Percentiles rank a stretch among this genome's conserved stretches.
phyloP scores from a whole-genome alignment of 768 basidiomycete genomes.

The Coprinellus aureogranulatus region DNA sequence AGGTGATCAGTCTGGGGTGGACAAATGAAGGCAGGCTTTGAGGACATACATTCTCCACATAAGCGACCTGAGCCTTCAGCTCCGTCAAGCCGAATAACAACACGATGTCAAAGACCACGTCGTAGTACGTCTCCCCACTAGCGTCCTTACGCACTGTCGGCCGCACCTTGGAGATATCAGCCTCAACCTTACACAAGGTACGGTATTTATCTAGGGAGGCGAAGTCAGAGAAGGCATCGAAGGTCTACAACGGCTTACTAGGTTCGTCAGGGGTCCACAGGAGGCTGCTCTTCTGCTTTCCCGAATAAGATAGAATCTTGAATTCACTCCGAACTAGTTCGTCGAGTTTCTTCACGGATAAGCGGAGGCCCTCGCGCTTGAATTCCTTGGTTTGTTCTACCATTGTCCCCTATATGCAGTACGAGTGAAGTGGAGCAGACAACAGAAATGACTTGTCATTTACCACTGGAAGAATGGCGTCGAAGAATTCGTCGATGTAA shows the following conservation, averaged over 20 bases:
- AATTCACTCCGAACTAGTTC: background rate
- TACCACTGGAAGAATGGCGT: background rate
- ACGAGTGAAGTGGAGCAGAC: too few species aligned
- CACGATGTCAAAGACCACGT: constrained; percentile 39
- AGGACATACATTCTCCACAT: constrained; percentile 44
- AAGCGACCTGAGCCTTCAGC: constrained; percentile 49
- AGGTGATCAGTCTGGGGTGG: too few species aligned
- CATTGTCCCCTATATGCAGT: too few species aligned
- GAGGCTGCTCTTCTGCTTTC: background rate
- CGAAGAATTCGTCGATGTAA: background rate
- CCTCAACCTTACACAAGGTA: background rate
- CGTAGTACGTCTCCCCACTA: constrained; percentile 22
- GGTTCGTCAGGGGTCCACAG: background rate
- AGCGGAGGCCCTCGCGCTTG: background rate
- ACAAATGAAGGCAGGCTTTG: background rate
- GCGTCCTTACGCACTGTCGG: background rate
- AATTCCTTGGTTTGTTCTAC: too few species aligned
- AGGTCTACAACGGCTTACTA: background rate
- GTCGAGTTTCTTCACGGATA: too few species aligned
- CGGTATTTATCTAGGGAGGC: background rate
- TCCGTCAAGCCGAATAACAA: constrained; percentile 55
- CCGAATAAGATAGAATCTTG: background rate
- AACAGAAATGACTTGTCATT: too few species aligned
- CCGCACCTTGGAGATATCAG: background rate
- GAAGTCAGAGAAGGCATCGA: background rate